Conservation (phyloP, 1,139 yeast species). For the Eremothecium cymbalariae region DNA sequence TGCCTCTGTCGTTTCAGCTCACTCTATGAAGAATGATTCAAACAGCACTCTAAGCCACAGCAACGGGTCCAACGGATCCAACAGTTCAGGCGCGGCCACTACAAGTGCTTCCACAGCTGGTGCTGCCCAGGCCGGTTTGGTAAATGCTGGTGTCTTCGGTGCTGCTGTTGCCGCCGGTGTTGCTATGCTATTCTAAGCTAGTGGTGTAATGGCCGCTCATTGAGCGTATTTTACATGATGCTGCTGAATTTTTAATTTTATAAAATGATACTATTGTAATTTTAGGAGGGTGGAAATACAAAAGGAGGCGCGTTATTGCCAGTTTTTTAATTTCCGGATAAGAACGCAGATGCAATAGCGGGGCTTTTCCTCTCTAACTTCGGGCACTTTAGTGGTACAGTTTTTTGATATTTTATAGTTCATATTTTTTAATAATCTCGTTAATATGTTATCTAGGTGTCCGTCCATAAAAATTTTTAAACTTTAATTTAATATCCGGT, state of each 20-base stretch:
- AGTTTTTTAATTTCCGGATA: neutral
- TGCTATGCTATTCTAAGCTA: slow-evolving; percentile 56
- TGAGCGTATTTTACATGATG: neutral
- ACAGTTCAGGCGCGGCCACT: slow-evolving; percentile 25
- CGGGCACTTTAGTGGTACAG: slow-evolving; percentile 1
- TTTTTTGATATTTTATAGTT: slow-evolving; percentile 1
- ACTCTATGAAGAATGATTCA: too few species aligned
- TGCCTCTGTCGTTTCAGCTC: slow-evolving; percentile 29
- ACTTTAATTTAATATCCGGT: too few species aligned
- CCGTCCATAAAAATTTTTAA: too few species aligned
- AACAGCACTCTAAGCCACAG: slow-evolving; percentile 16
- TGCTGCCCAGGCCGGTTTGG: slow-evolving; percentile 47
- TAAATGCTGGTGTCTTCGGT: slow-evolving; percentile 58
- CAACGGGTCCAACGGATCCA: slow-evolving; percentile 34
- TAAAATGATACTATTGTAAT: slow-evolving; percentile 1
- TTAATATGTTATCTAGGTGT: too few species aligned
- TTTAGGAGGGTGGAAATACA: too few species aligned
- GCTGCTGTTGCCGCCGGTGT: slow-evolving; percentile 71
- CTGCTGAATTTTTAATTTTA: slow-evolving; percentile 1
- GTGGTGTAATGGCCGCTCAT: too few species aligned
- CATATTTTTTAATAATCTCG: neutral
- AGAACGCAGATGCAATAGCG: neutral
- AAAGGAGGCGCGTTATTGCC: too few species aligned
- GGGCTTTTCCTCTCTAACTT: neutral
- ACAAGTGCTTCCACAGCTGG: slow-evolving; percentile 37